These are phyloP conservation scores for Pichia cactophila DNA, from an alignment of 1,139 yeast species.

Conservation along the genomic window DNA sequence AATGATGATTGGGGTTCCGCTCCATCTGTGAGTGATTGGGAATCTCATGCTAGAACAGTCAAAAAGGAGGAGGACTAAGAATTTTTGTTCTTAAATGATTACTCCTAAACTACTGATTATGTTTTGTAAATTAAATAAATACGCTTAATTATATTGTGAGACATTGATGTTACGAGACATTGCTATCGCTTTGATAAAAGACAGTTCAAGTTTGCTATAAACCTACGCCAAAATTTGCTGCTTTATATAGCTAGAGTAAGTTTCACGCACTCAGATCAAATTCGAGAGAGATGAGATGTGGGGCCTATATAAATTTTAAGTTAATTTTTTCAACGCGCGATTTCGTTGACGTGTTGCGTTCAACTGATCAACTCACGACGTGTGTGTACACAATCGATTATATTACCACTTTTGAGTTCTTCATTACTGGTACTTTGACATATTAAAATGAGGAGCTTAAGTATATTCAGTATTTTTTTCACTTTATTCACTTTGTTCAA, in stretches of 20 bases:
- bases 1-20: conserved; percentile 30
- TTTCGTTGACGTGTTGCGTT: conserved; percentile 2
- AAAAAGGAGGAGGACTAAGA: conserved; percentile 20
- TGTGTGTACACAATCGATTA: not conserved
- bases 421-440: not conserved
- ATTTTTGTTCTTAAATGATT: not conserved
- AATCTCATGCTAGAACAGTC: conserved; percentile 26
- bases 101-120: not conserved
- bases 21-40: conserved; percentile 36
- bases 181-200: too few relatives aligned
- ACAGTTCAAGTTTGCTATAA: too few relatives aligned
- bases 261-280: too few relatives aligned
- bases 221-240: too few relatives aligned
- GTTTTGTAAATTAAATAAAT: not conserved
- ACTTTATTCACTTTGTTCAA: conserved; percentile 8
- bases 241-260: too few relatives aligned
- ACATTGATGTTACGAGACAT: too few relatives aligned
- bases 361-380: not conserved
- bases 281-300: too few relatives aligned
- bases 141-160: not conserved
- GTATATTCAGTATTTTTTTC: not conserved
- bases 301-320: too few relatives aligned
- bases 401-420: too few relatives aligned
- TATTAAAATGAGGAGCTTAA: conserved; percentile 2
- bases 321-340: not conserved